Evolutionary conservation across 2,329 filamentous ascomycete species (phyloP), one percentile per base, ranked within the genome.

Genomic region (Didymellaceae sp.): DNA sequence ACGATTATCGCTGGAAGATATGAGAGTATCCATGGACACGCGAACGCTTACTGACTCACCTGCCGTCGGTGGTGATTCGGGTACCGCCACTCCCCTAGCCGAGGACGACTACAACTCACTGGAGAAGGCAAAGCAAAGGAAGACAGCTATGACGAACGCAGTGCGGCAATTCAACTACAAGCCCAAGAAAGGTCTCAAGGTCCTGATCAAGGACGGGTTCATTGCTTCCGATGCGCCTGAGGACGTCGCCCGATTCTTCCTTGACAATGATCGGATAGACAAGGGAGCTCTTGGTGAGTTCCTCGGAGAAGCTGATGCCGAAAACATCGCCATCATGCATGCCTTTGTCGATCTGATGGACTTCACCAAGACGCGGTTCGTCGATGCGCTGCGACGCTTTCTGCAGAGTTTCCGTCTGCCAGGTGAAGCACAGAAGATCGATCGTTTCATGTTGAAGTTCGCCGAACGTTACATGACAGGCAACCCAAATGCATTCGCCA

Each of bases 401-500:
- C 78, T 99, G 10, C 94, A 99, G 72, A 89, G 91, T 21, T 99
- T 99, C 79, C 88, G 94, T 56, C 79, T 99, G 11, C 94, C 94
- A 0, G 94, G 94, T 54, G 94, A 99, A 74, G 92, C 92, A 0
- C 94, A 99, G 71, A 99, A 99, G 78, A 99, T 99, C 61, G 94
- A 99, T 84, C 90, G 94, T 38, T 96, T 97, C 75, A 97, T 99
- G 94, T 79, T 99, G 60, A 99, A 99, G 73, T 99, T 97, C 75
- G 94, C 94, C 8, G 93, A 97, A 73, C 87, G 93, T 53, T 99
- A 99, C 71, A 89, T 96, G 42, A 88, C 87, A 53, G 92, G 92
- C 22, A 99, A 99, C 62, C 94, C 94, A 0, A 96, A 96, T 67
- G 93, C 94, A 1, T 99, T 96, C 73, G 94, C 94, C 26, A 99